Percentiles rank a stretch among this genome's conserved stretches.
These are phyloP conservation scores for Clitopilus hobsonii DNA, from an alignment of 768 basidiomycete genomes.

Conservation along the genomic window DNA sequence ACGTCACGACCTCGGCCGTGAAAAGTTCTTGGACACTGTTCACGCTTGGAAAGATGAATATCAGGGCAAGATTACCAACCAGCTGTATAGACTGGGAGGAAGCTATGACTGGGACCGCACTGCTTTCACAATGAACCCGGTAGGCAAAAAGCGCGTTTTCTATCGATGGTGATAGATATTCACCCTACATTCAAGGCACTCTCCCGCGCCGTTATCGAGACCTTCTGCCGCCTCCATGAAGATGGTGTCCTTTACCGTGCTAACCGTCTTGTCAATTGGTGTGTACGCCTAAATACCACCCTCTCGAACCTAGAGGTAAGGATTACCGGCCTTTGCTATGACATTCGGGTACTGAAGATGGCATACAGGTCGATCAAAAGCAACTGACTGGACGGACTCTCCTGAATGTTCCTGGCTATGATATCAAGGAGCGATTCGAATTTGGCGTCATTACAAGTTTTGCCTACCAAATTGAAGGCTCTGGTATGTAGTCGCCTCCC, in stretches of 20 bases:
- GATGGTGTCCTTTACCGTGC: conserved; percentile 92
- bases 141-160: conserved; percentile 17
- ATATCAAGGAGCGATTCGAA: conserved; percentile 91
- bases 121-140: conserved; percentile 94
- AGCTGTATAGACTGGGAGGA: conserved; percentile 83
- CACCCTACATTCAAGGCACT: conserved; percentile 40
- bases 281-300: conserved; percentile 91
- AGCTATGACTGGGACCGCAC: conserved; percentile 94
- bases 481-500: conserved; percentile 43
- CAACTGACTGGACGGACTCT: conserved; percentile 81
- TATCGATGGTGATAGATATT: background rate
- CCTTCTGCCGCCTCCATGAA: conserved; percentile 87
- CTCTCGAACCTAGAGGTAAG: conserved; percentile 93
- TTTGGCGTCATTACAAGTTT: conserved; percentile 98
- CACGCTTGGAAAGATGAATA: conserved; percentile 98
- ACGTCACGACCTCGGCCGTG: conserved; percentile 92
- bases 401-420: conserved; percentile 91
- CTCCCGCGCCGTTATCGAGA: conserved; percentile 86
- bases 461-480: conserved; percentile 85
- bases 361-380: conserved; percentile 81
- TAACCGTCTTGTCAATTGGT: conserved; percentile 98
- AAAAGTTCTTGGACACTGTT: conserved; percentile 85
- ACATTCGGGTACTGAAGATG: background rate
- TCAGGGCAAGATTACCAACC: conserved; percentile 87
- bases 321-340: background rate